Evolutionary conservation across 2,329 filamentous ascomycete genomes (phyloP).

Genomic region (Onygenales sp.): DNA sequence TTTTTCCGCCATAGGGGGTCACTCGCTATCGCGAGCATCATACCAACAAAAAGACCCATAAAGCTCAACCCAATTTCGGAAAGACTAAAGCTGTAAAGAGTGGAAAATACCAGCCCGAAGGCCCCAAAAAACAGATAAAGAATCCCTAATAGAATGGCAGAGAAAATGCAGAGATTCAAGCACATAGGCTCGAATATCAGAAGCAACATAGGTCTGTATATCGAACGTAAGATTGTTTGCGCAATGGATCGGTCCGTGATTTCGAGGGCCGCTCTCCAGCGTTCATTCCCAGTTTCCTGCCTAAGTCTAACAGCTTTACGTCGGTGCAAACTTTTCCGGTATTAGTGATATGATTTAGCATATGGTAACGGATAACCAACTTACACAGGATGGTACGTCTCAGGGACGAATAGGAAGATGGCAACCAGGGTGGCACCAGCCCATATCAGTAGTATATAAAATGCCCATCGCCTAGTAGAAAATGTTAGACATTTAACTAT

Average conservation of each 20-base stretch:
- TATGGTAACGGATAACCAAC: slow-evolving; percentile 6
- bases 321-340: slow-evolving; percentile 46
- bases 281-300: slow-evolving; percentile 64
- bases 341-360: neutral
- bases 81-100: slow-evolving; percentile 64
- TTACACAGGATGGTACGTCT: slow-evolving; percentile 64
- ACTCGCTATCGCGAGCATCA: slow-evolving; percentile 35
- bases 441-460: slow-evolving; percentile 81
- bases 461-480: slow-evolving; percentile 57
- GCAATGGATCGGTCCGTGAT: slow-evolving; percentile 58
- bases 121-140: slow-evolving; percentile 88
- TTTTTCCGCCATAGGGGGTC: slow-evolving; percentile 39
- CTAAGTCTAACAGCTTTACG: slow-evolving; percentile 62
- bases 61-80: slow-evolving; percentile 77
- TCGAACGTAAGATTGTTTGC: slow-evolving; percentile 48
- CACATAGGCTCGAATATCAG: slow-evolving; percentile 79
- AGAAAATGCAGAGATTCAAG: slow-evolving; percentile 69
- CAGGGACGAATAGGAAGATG: slow-evolving; percentile 66
- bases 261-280: slow-evolving; percentile 71
- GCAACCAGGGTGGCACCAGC: slow-evolving; percentile 52
- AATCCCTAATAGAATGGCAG: slow-evolving; percentile 75
- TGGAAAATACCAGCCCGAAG: slow-evolving; percentile 68
- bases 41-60: slow-evolving; percentile 44
- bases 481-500: neutral
- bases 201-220: slow-evolving; percentile 64